phyloP scores from a whole-genome alignment of 495 filamentous ascomycete species.

The Podospora comata region DNA sequence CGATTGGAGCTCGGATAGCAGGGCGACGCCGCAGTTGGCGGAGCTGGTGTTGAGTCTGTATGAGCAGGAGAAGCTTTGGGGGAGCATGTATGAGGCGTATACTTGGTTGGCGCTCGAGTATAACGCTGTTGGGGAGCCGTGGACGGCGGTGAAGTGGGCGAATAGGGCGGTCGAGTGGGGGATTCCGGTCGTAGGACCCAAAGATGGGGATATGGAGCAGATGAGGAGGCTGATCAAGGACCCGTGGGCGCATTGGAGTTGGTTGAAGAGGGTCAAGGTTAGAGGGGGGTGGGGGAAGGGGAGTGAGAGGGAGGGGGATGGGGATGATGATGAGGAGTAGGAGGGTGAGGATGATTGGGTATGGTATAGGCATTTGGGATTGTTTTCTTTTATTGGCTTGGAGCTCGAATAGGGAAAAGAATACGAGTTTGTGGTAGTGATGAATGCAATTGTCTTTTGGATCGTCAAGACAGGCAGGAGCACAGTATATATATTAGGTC shows the following conservation, averaged over 20 bases:
- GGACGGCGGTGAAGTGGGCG: slow-evolving; percentile 39
- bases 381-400: background rate
- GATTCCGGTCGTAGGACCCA: slow-evolving; percentile 35
- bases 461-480: background rate
- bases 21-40: slow-evolving; percentile 35
- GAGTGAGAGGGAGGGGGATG: slow-evolving; percentile 18
- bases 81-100: slow-evolving; percentile 38
- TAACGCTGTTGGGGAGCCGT: slow-evolving; percentile 36
- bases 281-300: slow-evolving; percentile 22
- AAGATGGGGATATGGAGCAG: slow-evolving; percentile 30
- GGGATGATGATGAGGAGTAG: slow-evolving; percentile 10
- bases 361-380: background rate
- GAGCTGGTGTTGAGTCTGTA: slow-evolving; percentile 38
- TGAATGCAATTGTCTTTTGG: background rate
- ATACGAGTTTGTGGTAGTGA: background rate
- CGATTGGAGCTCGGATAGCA: slow-evolving; percentile 25
- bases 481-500: background rate
- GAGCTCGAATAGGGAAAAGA: background rate
- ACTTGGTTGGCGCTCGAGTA: slow-evolving; percentile 40
- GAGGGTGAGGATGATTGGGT: background rate
- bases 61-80: slow-evolving; percentile 38
- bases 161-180: slow-evolving; percentile 34
- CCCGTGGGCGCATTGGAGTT: slow-evolving; percentile 38
- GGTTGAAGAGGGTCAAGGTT: slow-evolving; percentile 27
- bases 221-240: slow-evolving; percentile 32